Conservation (phyloP, 2,329 filamentous ascomycete species). For the Pseudogymnoascus sp. region DNA sequence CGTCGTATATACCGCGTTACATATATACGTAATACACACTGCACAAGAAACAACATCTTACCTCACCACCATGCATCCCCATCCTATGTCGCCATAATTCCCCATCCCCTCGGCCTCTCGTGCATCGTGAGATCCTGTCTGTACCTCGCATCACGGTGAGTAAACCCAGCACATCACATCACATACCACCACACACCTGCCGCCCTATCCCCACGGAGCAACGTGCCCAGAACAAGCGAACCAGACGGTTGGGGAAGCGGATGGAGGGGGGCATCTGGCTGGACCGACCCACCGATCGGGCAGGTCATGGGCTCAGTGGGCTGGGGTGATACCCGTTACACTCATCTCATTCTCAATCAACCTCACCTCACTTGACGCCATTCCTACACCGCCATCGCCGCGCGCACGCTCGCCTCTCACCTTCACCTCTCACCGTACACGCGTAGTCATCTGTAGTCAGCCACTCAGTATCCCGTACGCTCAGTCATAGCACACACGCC, state of each 20-base stretch:
- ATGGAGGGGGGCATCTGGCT: neutral
- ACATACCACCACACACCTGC: neutral
- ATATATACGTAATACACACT: neutral
- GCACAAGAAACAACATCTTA: neutral
- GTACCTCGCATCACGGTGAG: neutral
- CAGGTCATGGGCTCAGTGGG: neutral
- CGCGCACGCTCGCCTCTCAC: neutral
- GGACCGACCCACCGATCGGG: neutral
- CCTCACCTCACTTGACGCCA: neutral
- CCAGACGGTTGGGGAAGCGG: neutral
- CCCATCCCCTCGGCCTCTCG: neutral
- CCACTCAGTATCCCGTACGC: neutral
- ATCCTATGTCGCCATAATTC: neutral
- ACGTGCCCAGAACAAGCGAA: neutral
- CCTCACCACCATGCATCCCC: neutral
- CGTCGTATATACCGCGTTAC: neutral
- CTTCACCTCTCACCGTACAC: neutral
- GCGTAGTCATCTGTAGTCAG: neutral
- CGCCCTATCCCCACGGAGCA: neutral
- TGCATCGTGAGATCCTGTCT: neutral
- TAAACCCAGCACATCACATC: neutral
- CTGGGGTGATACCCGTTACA: no score
- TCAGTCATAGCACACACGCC: neutral
- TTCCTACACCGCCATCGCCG: neutral
- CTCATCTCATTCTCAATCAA: no score